These are phyloP conservation scores for Pestalotiopsis sp. DNA, from an alignment of 2,329 filamentous ascomycete genomes.

Conservation along the genomic window DNA sequence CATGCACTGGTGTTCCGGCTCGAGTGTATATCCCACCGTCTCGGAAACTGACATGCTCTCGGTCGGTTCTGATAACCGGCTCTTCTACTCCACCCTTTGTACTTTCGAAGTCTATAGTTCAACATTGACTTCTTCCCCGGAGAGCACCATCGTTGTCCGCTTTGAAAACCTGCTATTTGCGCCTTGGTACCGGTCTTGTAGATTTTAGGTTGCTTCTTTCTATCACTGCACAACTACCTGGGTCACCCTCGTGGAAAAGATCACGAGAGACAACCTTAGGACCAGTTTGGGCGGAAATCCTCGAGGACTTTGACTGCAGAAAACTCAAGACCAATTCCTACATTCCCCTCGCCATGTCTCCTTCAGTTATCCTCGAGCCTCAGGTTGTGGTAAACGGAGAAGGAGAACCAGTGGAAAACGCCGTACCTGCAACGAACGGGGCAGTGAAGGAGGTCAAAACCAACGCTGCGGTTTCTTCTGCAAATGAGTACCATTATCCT, in stretches of 20 bases:
- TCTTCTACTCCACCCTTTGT: neutral
- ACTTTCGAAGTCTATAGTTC: neutral
- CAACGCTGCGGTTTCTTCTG: slow-evolving; percentile 14
- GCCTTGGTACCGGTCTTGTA: neutral
- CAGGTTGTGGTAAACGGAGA: slow-evolving; percentile 1
- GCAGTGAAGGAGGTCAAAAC: slow-evolving; percentile 5
- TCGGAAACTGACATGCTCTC: neutral
- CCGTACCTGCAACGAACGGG: neutral
- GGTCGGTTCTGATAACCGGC: neutral
- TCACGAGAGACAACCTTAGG: too few species aligned
- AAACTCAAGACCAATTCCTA: neutral
- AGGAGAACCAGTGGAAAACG: neutral
- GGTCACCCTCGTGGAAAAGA: too few species aligned
- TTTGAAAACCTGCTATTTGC: neutral
- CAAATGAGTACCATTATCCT: slow-evolving; percentile 28
- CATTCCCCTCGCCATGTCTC: neutral
- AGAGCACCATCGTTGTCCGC: neutral
- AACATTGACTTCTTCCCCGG: neutral
- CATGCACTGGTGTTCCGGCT: neutral
- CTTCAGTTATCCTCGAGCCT: neutral
- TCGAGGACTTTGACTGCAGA: too few species aligned
- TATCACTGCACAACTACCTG: too few species aligned
- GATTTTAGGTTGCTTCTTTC: neutral
- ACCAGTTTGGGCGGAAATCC: neutral
- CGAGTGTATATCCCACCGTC: neutral